These are phyloP conservation scores for Chloranthus sessilifolius DNA, from an alignment of 164 flowering plant species.

Conservation along the genomic window DNA sequence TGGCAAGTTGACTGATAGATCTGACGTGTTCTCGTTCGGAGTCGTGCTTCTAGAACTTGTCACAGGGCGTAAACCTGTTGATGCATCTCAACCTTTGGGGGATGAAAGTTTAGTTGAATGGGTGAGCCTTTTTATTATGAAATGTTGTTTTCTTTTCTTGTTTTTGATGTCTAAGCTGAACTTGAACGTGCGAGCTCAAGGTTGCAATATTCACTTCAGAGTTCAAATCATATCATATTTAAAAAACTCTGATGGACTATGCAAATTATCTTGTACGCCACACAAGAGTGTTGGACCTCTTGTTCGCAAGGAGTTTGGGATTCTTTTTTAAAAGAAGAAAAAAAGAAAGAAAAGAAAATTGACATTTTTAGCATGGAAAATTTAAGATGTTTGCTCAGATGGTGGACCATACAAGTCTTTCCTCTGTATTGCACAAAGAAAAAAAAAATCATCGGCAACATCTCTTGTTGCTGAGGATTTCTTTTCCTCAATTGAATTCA, in stretches of 20 bases:
- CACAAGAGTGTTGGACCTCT: background rate
- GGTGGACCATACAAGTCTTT: no score
- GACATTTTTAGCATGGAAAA: no score
- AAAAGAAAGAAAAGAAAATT: no score
- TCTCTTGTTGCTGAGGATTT: no score
- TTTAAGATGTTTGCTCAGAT: no score
- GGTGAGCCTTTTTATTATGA: slow-evolving; percentile 35
- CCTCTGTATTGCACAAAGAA: no score
- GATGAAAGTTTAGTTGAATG: slow-evolving; percentile 81
- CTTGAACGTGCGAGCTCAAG: background rate
- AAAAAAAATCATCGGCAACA: no score
- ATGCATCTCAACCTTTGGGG: slow-evolving; percentile 48
- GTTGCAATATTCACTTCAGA: background rate
- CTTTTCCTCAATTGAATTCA: no score
- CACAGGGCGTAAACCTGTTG: slow-evolving; percentile 70
- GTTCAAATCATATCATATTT: background rate
- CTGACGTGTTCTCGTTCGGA: slow-evolving; percentile 87
- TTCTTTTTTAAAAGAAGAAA: no score
- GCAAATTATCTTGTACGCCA: background rate
- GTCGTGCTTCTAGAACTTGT: slow-evolving; percentile 76
- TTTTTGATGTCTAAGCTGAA: background rate
- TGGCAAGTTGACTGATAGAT: slow-evolving; percentile 76
- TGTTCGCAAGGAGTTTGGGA: background rate
- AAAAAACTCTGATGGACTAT: background rate
- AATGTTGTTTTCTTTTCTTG: background rate